These are phyloP conservation scores for Lodderomyces pseudojiufengensis DNA, from an alignment of 1,139 yeast species.

Conservation along the genomic window DNA sequence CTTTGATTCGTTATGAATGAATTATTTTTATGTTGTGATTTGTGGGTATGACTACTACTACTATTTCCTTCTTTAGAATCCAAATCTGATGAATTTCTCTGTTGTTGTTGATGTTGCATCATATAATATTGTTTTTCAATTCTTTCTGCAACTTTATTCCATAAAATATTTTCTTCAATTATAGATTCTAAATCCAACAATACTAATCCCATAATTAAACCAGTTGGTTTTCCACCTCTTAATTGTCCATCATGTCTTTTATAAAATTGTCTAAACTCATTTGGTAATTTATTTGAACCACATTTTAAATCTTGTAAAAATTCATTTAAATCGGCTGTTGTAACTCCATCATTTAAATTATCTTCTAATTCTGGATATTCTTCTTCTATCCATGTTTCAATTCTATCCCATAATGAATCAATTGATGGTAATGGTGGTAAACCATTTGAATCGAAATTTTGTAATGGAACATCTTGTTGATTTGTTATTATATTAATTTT, in stretches of 20 bases:
- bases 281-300: conserved; percentile 53
- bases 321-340: conserved; percentile 72
- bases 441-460: conserved; percentile 44
- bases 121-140: conserved; percentile 41
- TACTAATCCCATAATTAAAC: conserved; percentile 67
- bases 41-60: conserved; percentile 9
- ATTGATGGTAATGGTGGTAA: conserved; percentile 72
- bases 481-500: background rate
- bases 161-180: conserved; percentile 64
- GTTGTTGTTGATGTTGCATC: conserved; percentile 28
- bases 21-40: conserved; percentile 13
- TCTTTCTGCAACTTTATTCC: conserved; percentile 65
- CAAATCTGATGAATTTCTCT: conserved; percentile 12
- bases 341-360: conserved; percentile 65
- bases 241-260: conserved; percentile 82
- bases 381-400: conserved; percentile 70
- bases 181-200: conserved; percentile 69
- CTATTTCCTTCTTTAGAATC: conserved; percentile 7
- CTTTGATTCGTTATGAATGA: conserved; percentile 48
- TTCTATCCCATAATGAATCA: conserved; percentile 67
- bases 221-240: conserved; percentile 70
- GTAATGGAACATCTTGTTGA: conserved; percentile 35
- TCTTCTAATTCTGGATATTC: conserved; percentile 80
- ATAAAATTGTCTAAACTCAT: conserved; percentile 72
- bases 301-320: conserved; percentile 69